These are phyloP conservation scores for Calonectria naviculata DNA, from an alignment of 2,329 filamentous ascomycete genomes.

Conservation along the genomic window DNA sequence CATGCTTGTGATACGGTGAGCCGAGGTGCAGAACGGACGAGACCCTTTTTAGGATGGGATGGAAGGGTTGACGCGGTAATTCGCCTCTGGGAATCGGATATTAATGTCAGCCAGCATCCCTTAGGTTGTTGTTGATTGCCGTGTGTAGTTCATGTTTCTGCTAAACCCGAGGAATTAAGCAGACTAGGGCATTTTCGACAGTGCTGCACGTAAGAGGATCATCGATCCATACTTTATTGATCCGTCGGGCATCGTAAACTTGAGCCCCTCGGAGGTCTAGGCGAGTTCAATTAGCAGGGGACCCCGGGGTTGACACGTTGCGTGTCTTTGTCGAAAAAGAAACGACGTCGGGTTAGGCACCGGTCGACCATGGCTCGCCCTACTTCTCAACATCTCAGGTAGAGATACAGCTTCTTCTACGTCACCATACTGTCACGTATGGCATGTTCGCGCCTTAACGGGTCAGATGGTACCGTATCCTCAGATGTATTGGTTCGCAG, in stretches of 20 bases:
- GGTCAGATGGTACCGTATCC: background rate
- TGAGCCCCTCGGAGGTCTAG: background rate
- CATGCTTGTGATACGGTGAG: background rate
- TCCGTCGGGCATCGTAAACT: background rate
- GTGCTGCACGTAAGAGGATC: background rate
- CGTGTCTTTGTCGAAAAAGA: background rate
- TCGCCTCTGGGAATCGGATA: background rate
- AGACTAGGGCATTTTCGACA: background rate
- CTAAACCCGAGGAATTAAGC: background rate
- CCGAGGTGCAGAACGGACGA: background rate
- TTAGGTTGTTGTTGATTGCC: background rate
- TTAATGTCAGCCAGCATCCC: background rate
- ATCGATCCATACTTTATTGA: background rate
- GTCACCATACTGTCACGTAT: background rate
- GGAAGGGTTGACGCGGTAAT: background rate
- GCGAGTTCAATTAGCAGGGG: constrained; percentile 3
- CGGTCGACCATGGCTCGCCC: background rate
- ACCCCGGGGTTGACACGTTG: constrained; percentile 5
- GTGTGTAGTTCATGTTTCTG: background rate
- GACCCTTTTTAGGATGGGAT: background rate
- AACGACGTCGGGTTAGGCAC: background rate
- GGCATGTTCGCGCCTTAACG: background rate
- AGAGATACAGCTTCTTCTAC: background rate
- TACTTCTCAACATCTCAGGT: background rate
- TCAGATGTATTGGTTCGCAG: background rate